These are phyloP conservation scores for Aegilops sharonensis DNA, from an alignment of 176 grass and related monocot genomes.

Conservation along the genomic window DNA sequence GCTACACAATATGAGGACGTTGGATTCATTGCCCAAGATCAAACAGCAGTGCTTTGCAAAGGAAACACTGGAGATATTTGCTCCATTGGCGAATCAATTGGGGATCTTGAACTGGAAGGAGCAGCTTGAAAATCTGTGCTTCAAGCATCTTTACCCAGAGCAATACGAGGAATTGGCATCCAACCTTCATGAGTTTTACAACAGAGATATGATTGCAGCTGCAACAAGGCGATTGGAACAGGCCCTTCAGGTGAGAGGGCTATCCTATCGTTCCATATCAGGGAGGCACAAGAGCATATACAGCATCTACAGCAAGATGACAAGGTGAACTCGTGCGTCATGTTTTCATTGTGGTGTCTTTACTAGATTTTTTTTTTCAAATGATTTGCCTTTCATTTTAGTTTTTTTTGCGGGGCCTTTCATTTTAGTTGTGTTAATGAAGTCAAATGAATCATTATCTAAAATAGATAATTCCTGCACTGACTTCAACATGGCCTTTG, in stretches of 20 bases:
- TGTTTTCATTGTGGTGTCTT: neutral
- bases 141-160: slow-evolving; percentile 66
- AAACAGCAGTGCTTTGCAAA: slow-evolving; percentile 71
- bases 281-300: slow-evolving; percentile 82
- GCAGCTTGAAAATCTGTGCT: slow-evolving; percentile 79
- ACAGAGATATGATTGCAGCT: slow-evolving; percentile 68
- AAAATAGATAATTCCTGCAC: neutral
- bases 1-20: slow-evolving; percentile 71
- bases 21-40: slow-evolving; percentile 53
- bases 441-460: neutral
- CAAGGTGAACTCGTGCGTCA: slow-evolving; percentile 39
- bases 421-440: slow-evolving; percentile 4
- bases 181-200: slow-evolving; percentile 49
- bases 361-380: neutral
- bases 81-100: slow-evolving; percentile 59
- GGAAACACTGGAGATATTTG: slow-evolving; percentile 82
- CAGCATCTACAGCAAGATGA: slow-evolving; percentile 88
- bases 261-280: slow-evolving; percentile 58
- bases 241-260: slow-evolving; percentile 58
- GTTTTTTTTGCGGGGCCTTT: neutral
- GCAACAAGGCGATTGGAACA: slow-evolving; percentile 57
- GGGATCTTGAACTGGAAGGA: slow-evolving; percentile 80
- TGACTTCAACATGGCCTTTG: neutral
- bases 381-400: neutral
- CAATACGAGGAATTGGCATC: slow-evolving; percentile 55